Conservation (phyloP, 2,329 filamentous ascomycete species). For the Diaporthe citrichinensis region DNA sequence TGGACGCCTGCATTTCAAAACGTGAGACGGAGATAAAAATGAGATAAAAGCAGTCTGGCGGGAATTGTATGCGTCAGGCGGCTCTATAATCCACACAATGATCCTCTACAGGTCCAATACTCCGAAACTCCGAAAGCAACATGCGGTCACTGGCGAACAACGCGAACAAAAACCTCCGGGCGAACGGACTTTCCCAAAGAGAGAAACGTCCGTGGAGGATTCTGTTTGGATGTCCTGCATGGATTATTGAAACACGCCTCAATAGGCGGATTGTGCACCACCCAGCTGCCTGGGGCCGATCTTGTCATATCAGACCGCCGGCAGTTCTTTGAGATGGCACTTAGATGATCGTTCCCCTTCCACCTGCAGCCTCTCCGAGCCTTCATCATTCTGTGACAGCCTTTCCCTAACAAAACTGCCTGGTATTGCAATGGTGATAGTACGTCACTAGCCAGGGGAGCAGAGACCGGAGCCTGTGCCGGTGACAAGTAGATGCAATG, state of each 20-base stretch:
- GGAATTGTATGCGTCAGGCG: background rate
- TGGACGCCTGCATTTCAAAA: background rate
- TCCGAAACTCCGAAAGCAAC: background rate
- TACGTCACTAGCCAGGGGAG: background rate
- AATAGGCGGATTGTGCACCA: background rate
- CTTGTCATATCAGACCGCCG: background rate
- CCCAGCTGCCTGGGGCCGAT: background rate
- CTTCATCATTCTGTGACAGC: background rate
- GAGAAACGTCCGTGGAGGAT: background rate
- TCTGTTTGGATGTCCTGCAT: background rate
- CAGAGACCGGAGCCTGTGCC: background rate
- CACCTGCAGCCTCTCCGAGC: background rate
- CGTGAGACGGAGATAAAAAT: background rate
- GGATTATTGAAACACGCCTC: background rate
- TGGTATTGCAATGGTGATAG: background rate
- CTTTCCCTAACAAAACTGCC: background rate
- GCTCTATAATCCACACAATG: background rate
- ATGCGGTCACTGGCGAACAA: background rate
- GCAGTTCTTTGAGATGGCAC: slow-evolving; percentile 8
- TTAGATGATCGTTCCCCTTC: background rate
- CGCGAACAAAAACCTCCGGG: background rate
- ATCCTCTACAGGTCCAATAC: background rate
- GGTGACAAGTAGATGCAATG: background rate
- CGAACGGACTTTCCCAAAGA: background rate
- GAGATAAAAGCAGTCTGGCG: background rate